Percentiles rank a stretch among this genome's conserved stretches.
These are phyloP conservation scores for Chamaecrista fasciculata DNA, from an alignment of 306 rosid genomes.

Conservation along the genomic window DNA sequence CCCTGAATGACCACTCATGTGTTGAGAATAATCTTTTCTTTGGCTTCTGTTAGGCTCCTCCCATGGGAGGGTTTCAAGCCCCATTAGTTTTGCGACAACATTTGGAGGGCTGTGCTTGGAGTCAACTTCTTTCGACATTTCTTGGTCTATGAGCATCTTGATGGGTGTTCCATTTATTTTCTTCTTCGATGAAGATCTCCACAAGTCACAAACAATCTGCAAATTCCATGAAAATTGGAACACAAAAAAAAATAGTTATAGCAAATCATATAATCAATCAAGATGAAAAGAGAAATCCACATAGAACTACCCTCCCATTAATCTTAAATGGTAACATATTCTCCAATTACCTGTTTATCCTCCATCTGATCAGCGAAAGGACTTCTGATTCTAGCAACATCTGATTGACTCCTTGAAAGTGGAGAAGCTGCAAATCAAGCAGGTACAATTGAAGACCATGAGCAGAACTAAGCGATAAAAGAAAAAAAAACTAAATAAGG, in stretches of 20 bases:
- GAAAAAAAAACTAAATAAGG: neutral
- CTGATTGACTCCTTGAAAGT: conserved; percentile 61
- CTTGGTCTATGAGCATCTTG: conserved; percentile 76
- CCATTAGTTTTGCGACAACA: conserved; percentile 95
- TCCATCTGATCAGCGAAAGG: conserved; percentile 62
- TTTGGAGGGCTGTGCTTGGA: conserved; percentile 63
- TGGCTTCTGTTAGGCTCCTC: conserved; percentile 55
- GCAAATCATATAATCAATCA: conserved; percentile 15
- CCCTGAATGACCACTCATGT: conserved; percentile 42
- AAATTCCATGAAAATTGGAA: conserved; percentile 28
- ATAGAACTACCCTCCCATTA: neutral
- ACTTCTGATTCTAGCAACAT: conserved; percentile 46
- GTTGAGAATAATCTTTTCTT: conserved; percentile 49
- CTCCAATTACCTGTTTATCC: conserved; percentile 68
- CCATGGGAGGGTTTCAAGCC: conserved; percentile 72
- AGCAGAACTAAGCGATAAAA: conserved; percentile 26
- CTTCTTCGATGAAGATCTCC: conserved; percentile 55
- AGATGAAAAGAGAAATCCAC: conserved; percentile 14
- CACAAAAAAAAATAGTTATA: conserved; percentile 26
- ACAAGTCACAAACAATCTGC: conserved; percentile 53
- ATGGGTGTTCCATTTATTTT: conserved; percentile 57
- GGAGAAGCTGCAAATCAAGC: conserved; percentile 53
- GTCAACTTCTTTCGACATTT: conserved; percentile 73
- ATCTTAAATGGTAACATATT: conserved; percentile 19
- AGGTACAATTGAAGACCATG: conserved; percentile 26